Base-by-base conservation (phyloP, 345 rosid species). In the Theobroma cacao region DNA sequence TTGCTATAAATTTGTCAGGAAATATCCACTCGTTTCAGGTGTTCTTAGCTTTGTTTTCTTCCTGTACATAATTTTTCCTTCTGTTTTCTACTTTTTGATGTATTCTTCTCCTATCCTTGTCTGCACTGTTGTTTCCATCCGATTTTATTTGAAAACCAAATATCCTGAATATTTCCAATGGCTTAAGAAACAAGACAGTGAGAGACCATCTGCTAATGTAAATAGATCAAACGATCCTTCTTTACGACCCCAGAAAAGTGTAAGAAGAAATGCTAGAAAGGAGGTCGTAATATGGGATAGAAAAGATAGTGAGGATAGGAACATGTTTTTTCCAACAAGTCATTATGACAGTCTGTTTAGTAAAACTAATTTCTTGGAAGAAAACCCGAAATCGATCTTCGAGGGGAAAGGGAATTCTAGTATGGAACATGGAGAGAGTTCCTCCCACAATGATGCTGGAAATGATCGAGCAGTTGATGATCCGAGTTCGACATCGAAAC, bases 21-120 rank as follows among this genome's bases (percentile, higher is more conserved):
- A 75, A 74, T 80, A 87, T 64, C 98, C 99, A 41, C 12, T 84
- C 76, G 74, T 76, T 76, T 91, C 91, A 26, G 71, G 79, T 4
- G 78, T 81, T 34, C 76, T 82, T 5, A 26, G 78, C 12, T 72
- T 85, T 58, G 55, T 82, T 36, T 80, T 90, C 79, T 24, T 84
- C 33, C 76, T 96, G 55, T 91, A 86, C 43, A 48, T 80, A 59
- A 87, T 87, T 58, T 84, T 85, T 72, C 95, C 97, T 34, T 81
- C 84, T 52, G 67, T 88, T 75, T 91, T 96, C 88, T 80, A 53
- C 79, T 28, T 86, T 75, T 38, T 92, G 84, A 33, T 91, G 64
- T 92, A 64, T 64, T 70, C 88, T 79, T 80, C 85, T 59, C 94
- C 94, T 0, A 33, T 90, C 50, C n/a, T 91, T 15, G 78, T 81